Base-by-base conservation (phyloP, 441 rosid genomes). In the Kokia cookei region DNA sequence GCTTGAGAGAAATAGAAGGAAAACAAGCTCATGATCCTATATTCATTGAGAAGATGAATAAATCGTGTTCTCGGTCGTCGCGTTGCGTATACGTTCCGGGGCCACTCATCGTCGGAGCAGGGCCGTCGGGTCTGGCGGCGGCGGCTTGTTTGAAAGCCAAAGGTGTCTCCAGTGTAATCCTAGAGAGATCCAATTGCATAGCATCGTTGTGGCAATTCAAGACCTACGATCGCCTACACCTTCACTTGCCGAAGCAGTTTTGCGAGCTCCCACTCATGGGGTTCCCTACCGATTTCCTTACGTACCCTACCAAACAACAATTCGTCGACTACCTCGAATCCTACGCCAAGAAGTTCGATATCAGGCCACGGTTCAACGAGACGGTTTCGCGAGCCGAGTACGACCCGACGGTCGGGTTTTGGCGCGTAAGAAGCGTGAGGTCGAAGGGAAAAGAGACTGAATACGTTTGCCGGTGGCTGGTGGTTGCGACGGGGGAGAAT, bases 401-500 rank as follows among this genome's bases (percentile, higher is more conserved):
- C 4, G 85, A 84, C 26, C 0, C 15, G 17, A 62, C n/a, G 17
- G 7, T 69, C 0, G 73, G 81, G 37, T 77, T 15, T 7, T 84
- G 87, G 87, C 76, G 83, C 67, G 92, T 90, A 82, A 83, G 73
- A 69, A 80, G 79, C 71, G 70, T 55, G 4, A 89, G 84, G 45
- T 11, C 47, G 5, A 71, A 81, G 1, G 90, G 81, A 11, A 77
- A 69, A 42, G 63, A 64, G 74, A 80, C 7, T 11, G 88, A 83
- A 77, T 90, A 85, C 37, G 65, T 54, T 62, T 82, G 87, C 69
- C 78, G 80, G 84, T 90, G 94, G 94, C 69, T 90, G 72, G 89
- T 90, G 42, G 94, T 82, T 43, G 94, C 94, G 6, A 90, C 94
- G 15, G 94, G 94, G 12, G 94, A 90, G 85, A 90, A 90, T 86